Conservation (phyloP, 208 protist genomes). For the Leishmania major region DNA sequence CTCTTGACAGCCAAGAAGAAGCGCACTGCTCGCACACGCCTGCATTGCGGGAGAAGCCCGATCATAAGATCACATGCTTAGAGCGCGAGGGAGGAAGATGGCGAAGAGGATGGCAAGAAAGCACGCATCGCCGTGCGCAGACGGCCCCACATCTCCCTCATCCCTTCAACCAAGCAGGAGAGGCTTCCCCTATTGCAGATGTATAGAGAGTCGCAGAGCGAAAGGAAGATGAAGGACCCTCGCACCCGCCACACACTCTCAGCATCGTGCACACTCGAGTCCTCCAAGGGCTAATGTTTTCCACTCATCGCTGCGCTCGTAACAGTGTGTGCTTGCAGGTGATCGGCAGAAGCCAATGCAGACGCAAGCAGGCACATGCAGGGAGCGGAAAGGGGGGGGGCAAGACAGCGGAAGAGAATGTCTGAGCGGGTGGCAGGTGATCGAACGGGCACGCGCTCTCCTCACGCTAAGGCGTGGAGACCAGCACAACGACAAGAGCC, state of each 20-base stretch:
- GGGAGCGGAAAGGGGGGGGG: neutral
- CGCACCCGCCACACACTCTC: neutral
- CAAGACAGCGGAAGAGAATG: neutral
- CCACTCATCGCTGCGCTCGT: neutral
- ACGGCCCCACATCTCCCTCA: neutral
- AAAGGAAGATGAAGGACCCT: neutral
- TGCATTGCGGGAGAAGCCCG: neutral
- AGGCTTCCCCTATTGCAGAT: neutral
- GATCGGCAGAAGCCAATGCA: neutral
- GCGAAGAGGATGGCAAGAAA: neutral
- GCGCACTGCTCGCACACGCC: neutral
- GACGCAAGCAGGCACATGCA: neutral
- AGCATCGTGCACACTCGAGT: neutral
- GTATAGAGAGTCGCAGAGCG: neutral
- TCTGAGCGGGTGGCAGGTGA: neutral
- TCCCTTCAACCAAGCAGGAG: neutral
- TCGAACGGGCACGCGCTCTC: neutral
- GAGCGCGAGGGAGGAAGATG: neutral
- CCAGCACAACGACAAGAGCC: neutral
- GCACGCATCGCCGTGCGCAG: neutral
- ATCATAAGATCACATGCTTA: neutral
- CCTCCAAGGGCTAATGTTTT: neutral
- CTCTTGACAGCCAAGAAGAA: neutral
- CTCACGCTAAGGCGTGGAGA: neutral
- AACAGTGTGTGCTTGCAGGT: neutral